phyloP scores from a whole-genome alignment of 805 yeast genomes.

The Starmerella geochares region DNA sequence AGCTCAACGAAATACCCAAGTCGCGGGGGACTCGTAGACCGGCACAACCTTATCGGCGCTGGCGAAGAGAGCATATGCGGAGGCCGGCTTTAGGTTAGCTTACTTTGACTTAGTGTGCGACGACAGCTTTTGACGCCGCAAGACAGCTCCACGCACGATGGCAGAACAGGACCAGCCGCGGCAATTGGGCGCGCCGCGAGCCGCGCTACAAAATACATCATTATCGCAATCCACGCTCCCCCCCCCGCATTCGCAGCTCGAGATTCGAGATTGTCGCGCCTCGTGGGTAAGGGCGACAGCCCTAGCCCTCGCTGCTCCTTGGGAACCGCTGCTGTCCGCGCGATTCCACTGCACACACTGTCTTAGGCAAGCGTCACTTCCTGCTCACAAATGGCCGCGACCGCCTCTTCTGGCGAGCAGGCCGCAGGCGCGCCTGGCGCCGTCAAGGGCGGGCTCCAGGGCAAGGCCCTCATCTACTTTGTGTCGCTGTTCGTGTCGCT shows the following conservation, averaged over 20 bases:
- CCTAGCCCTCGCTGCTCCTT: too few species aligned
- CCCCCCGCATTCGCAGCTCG: neutral
- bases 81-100: too few species aligned
- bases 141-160: too few species aligned
- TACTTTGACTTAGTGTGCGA: too few species aligned
- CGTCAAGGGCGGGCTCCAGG: conserved; percentile 24
- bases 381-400: conserved; percentile 1
- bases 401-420: conserved; percentile 2
- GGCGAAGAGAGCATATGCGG: too few species aligned
- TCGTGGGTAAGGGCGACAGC: neutral
- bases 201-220: neutral
- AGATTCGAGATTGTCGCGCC: neutral
- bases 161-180: too few species aligned
- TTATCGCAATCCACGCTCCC: neutral
- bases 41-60: too few species aligned
- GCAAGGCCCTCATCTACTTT: conserved; percentile 35
- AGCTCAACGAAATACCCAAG: too few species aligned
- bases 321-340: neutral
- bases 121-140: too few species aligned
- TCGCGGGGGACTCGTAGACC: too few species aligned
- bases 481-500: conserved; percentile 38
- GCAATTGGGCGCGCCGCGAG: too few species aligned
- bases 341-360: neutral
- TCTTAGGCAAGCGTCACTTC: neutral
- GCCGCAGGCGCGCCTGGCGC: neutral